These are phyloP conservation scores for Babesia bigemina DNA, from an alignment of 169 alveolate species.

Conservation along the genomic window DNA sequence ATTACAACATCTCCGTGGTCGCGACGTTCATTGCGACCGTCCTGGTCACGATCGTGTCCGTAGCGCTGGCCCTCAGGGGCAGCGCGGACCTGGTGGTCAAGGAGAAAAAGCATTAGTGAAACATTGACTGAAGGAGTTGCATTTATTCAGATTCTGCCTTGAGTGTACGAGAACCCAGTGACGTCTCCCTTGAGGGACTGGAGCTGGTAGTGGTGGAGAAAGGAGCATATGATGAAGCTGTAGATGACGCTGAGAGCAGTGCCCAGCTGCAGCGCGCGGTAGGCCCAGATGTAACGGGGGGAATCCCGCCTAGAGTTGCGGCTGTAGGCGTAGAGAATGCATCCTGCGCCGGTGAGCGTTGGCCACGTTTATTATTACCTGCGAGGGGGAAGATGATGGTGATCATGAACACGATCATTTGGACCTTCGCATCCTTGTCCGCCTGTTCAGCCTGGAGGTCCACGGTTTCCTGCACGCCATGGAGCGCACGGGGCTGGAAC, in stretches of 20 bases:
- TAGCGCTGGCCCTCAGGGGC: conserved; percentile 17
- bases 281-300: conserved; percentile 46
- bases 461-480: no score
- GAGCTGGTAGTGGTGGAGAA: conserved; percentile 43
- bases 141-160: background rate
- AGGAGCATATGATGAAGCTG: conserved; percentile 34
- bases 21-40: conserved; percentile 22
- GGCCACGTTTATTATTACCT: conserved; percentile 8
- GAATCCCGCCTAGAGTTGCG: conserved; percentile 16
- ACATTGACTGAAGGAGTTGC: background rate
- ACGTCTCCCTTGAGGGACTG: conserved; percentile 25
- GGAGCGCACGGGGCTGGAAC: background rate
- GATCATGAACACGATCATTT: conserved; percentile 31
- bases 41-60: conserved; percentile 22
- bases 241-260: conserved; percentile 53
- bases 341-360: conserved; percentile 29
- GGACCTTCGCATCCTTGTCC: conserved; percentile 32
- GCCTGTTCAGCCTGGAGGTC: background rate
- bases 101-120: background rate
- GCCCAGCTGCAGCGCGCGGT: conserved; percentile 54
- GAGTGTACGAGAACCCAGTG: conserved; percentile 39
- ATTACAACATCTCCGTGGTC: conserved; percentile 6
- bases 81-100: background rate
- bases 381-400: conserved; percentile 48
- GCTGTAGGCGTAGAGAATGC: conserved; percentile 26